Evolutionary conservation across 495 filamentous ascomycete genomes (phyloP), one percentile per base, ranked within the genome.

Genomic region (Penicillium psychrofluorescens): DNA sequence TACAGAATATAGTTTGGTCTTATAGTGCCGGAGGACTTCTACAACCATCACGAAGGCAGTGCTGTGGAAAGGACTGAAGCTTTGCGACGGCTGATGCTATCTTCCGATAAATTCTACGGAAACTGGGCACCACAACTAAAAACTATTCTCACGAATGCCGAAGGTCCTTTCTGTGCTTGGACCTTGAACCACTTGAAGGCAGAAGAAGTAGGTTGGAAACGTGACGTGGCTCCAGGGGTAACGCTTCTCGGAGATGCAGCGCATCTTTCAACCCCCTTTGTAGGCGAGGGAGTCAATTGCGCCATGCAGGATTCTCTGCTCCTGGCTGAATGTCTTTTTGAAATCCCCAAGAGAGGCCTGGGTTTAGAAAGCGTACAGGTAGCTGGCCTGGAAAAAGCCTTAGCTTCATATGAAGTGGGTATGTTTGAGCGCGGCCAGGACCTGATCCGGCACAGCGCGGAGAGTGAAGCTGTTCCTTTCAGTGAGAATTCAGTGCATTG

Each of bases 201-300:
- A 8, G 45, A 41, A 30, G 7, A 4, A 10, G 22, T 56, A 11
- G 37, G 43, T 29, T 52, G 45, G 49, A 12, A 38, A 16, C 40
- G 44, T 30, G 11, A 12, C 16, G 9, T 11, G 8, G 27, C 36
- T 12, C 27, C 41, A 1, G 47, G 44, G 6, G 56, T 77, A 8
- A 76, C 78, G 2, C 54, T 83, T 14, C 60, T 80, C 8, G 79
- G 79, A 4, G 79, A 82, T 57, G 75, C 79, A 10, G 79, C 78
- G 1, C 77, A 82, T 59, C 46, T 78, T 2, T 75, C 75, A 64
- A 77, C 75, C 0, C 78, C 77, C 0, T 80, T 80, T 46, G 74
- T 69, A 0, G 79, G 79, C 10, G 74, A 73, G 7, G 79, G 79
- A 0, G 76, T 81, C 9, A 80, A 83, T 43, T 54, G 70, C 8